These are phyloP conservation scores for Hypsizygus marmoreus DNA, from an alignment of 768 basidiomycete genomes.

Conservation along the genomic window DNA sequence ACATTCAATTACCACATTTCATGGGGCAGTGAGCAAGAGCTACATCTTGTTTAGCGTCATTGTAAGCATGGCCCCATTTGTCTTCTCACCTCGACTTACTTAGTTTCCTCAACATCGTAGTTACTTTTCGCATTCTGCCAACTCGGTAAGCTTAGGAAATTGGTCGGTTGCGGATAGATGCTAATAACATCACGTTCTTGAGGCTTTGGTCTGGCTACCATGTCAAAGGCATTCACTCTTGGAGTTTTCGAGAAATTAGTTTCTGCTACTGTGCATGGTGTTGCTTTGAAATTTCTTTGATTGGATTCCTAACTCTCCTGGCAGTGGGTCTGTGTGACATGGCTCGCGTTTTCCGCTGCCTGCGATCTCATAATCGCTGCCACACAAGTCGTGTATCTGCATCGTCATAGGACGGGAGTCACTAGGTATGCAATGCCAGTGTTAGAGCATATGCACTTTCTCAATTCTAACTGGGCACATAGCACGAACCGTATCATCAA, in stretches of 20 bases:
- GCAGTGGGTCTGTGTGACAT: not conserved
- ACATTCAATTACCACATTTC: not conserved
- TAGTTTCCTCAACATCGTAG: not conserved
- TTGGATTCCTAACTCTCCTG: too few relatives aligned
- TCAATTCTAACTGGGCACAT: not conserved
- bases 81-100: not conserved
- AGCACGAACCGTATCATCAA: not conserved
- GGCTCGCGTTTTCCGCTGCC: too few relatives aligned
- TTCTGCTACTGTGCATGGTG: not conserved
- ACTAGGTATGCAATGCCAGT: too few relatives aligned
- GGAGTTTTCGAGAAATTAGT: not conserved
- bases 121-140: not conserved
- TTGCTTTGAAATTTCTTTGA: too few relatives aligned
- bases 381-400: not conserved
- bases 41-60: not conserved
- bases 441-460: too few relatives aligned
- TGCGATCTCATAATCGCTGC: not conserved
- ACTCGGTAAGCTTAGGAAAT: not conserved
- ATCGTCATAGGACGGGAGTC: not conserved
- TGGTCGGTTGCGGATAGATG: not conserved
- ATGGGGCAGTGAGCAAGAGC: conserved; percentile 4
- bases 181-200: not conserved
- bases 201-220: conserved; percentile 3
- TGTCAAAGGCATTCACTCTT: conserved; percentile 1
- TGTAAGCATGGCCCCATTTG: not conserved